These are phyloP conservation scores for Pisolithus albus DNA, from an alignment of 768 basidiomycete genomes.

Conservation along the genomic window DNA sequence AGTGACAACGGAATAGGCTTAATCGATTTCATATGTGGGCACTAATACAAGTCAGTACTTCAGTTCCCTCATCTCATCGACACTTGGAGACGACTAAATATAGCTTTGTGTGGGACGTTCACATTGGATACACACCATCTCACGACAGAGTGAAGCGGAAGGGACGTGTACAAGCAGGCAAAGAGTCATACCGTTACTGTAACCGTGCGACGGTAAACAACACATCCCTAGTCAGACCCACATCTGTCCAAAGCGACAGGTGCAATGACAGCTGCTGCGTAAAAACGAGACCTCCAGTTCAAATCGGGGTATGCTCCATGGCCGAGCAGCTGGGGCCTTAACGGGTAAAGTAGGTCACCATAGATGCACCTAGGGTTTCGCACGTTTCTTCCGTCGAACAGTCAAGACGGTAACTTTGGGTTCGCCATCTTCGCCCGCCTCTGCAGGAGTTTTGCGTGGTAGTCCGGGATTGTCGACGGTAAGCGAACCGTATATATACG, in stretches of 20 bases:
- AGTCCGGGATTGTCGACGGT: conserved; percentile 42
- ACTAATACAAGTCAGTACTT: too few species aligned
- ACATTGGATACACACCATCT: too few species aligned
- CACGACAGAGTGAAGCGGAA: too few species aligned
- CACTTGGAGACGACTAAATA: too few species aligned
- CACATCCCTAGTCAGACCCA: too few species aligned
- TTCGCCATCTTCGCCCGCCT: conserved; percentile 6
- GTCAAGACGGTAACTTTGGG: conserved; percentile 48
- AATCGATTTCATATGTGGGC: too few species aligned
- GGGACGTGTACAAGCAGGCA: too few species aligned
- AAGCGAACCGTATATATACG: conserved; percentile 54
- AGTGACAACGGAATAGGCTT: too few species aligned
- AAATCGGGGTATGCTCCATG: conserved; percentile 2
- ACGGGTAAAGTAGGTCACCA: conserved; percentile 6
- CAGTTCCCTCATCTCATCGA: too few species aligned
- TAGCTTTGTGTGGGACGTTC: too few species aligned
- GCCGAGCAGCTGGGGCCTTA: background rate
- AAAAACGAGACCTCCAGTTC: background rate
- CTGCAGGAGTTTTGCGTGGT: conserved; percentile 17
- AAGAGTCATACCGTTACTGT: too few species aligned
- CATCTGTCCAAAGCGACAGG: background rate
- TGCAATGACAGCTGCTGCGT: conserved; percentile 13
- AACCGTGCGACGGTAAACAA: too few species aligned
- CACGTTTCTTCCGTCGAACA: conserved; percentile 50
- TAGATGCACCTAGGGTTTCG: conserved; percentile 14